Conservation (phyloP, 2,329 filamentous ascomycete genomes). For the Lasiodiplodia gonubiensis region DNA sequence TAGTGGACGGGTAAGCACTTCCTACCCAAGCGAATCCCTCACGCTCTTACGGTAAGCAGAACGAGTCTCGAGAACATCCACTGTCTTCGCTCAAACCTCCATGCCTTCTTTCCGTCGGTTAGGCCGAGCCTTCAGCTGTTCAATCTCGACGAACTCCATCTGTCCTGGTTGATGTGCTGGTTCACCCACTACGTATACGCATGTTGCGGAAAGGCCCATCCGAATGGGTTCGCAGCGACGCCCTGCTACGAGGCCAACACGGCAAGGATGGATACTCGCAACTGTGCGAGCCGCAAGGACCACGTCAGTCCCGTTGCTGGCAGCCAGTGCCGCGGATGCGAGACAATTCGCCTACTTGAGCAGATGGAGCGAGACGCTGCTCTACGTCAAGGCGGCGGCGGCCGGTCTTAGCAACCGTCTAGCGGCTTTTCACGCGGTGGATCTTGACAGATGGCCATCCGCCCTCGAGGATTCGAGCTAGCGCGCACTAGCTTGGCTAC, state of each 20-base stretch:
- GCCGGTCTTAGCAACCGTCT: too few relatives aligned
- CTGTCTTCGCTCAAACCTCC: not conserved
- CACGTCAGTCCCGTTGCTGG: conserved; percentile 8
- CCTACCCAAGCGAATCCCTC: not conserved
- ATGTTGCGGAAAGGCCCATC: conserved; percentile 16
- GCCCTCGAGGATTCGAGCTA: too few relatives aligned
- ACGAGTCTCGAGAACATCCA: not conserved
- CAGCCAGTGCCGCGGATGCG: conserved; percentile 14
- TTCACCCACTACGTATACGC: conserved; percentile 22
- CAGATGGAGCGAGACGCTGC: conserved; percentile 10
- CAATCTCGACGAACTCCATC: not conserved
- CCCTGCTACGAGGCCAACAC: conserved; percentile 1
- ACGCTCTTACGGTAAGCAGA: not conserved
- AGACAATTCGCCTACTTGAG: not conserved
- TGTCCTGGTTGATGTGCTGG: conserved; percentile 14
- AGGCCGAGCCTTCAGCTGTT: conserved; percentile 1
- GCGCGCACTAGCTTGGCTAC: too few relatives aligned
- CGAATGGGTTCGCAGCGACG: conserved; percentile 9
- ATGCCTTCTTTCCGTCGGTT: not conserved
- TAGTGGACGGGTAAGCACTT: not conserved
- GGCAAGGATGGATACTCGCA: not conserved
- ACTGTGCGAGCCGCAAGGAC: conserved; percentile 13
- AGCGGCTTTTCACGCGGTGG: too few relatives aligned
- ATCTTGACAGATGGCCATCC: too few relatives aligned
- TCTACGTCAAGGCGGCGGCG: not conserved